Percentiles rank a stretch among this genome's conserved stretches.
Evolutionary conservation across 2,329 filamentous ascomycete genomes (phyloP).

Genomic region (Fusarium aywerte): DNA sequence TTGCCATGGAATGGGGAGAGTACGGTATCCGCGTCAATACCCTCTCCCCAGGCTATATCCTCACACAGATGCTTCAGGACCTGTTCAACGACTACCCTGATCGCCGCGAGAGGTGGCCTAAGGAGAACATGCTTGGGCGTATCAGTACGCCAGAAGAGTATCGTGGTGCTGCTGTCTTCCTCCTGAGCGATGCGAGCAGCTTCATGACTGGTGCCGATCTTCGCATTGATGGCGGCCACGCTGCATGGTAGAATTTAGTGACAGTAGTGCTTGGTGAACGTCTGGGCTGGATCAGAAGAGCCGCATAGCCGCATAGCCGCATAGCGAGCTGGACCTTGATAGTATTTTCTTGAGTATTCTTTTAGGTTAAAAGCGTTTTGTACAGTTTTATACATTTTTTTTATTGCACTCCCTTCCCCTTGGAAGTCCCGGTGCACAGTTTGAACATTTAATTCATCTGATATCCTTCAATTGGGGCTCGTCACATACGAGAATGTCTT

Average conservation of each 20-base stretch:
- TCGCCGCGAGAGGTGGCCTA: slow-evolving; percentile 74
- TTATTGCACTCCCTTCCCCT: slow-evolving; percentile 5
- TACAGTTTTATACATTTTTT: slow-evolving; percentile 30
- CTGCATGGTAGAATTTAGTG: slow-evolving; percentile 63
- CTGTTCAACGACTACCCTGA: slow-evolving; percentile 82
- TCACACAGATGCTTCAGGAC: slow-evolving; percentile 84
- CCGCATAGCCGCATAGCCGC: too few relatives aligned
- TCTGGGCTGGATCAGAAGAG: not conserved
- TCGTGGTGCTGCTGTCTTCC: slow-evolving; percentile 78
- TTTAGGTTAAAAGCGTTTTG: slow-evolving; percentile 11
- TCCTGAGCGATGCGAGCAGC: slow-evolving; percentile 74
- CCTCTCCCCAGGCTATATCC: slow-evolving; percentile 81
- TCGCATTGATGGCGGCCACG: slow-evolving; percentile 77
- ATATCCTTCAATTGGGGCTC: slow-evolving; percentile 35
- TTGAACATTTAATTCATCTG: not conserved
- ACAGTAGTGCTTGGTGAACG: too few relatives aligned
- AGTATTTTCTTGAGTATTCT: slow-evolving; percentile 29
- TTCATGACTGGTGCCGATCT: slow-evolving; percentile 82
- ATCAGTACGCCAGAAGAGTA: slow-evolving; percentile 75
- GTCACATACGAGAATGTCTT: slow-evolving; percentile 55
- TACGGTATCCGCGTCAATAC: slow-evolving; percentile 84
- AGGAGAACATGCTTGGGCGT: too few relatives aligned
- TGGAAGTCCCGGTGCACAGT: not conserved
- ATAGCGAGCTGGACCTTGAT: not conserved
- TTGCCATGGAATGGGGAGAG: slow-evolving; percentile 78